A percentile compares a stretch with the other conserved stretches of the same genome.
phyloP scores from a whole-genome alignment of 148 eudicot genomes.

The Rhododendron mucronatum region DNA sequence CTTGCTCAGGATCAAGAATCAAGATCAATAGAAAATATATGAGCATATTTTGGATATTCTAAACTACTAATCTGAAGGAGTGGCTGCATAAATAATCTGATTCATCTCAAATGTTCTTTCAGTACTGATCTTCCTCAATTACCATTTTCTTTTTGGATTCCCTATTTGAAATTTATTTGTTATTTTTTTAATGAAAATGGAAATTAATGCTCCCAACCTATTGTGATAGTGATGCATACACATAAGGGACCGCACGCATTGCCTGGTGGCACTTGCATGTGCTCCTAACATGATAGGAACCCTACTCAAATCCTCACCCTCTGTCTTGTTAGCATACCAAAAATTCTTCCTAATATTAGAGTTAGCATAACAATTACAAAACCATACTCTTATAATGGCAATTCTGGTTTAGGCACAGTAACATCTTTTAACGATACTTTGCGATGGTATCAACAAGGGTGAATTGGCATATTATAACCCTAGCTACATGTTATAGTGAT shows the following conservation, averaged over 20 bases:
- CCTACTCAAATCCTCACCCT: not conserved
- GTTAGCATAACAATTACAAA: not conserved
- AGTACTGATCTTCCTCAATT: slow-evolving; percentile 18
- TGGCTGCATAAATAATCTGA: slow-evolving; percentile 21
- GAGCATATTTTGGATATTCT: not conserved
- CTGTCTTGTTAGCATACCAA: not conserved
- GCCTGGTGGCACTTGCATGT: not conserved
- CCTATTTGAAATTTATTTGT: not conserved
- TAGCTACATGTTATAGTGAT: not conserved
- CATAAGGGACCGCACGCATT: not conserved
- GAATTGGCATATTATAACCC: not conserved
- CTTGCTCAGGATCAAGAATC: not conserved
- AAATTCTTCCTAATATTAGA: not conserved
- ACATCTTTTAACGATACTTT: not conserved
- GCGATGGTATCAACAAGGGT: not conserved
- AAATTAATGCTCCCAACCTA: not conserved
- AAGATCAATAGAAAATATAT: not conserved
- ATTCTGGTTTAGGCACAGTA: not conserved
- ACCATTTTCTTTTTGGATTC: not conserved
- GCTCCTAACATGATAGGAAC: not conserved
- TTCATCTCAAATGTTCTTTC: not conserved
- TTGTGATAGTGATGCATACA: not conserved
- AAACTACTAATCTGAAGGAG: not conserved
- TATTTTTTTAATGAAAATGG: not conserved
- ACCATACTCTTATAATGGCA: not conserved